A percentile compares a stretch with the other conserved stretches of the same genome.
phyloP scores from a whole-genome alignment of 1,284 basidiomycete species.

The Puccinia polysora region DNA sequence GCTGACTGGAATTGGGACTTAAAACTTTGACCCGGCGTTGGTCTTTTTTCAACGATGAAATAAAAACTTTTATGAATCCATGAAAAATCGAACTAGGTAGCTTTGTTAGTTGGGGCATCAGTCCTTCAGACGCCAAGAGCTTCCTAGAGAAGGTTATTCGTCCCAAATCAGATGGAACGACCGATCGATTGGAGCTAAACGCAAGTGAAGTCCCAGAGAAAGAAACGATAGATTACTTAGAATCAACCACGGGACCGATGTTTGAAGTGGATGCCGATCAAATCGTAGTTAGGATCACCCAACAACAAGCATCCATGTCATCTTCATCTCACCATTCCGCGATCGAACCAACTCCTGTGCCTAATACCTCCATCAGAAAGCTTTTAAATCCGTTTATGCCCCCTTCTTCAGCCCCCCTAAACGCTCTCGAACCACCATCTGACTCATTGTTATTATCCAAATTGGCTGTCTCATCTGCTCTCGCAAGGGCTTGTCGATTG shows the following conservation, averaged over 20 bases:
- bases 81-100: constrained; percentile 15
- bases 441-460: constrained; percentile 18
- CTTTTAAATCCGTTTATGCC: constrained; percentile 24
- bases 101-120: constrained; percentile 37
- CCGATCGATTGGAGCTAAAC: constrained; percentile 11
- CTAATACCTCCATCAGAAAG: neutral
- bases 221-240: constrained; percentile 29
- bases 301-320: neutral
- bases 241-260: constrained; percentile 23
- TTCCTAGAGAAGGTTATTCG: constrained; percentile 26
- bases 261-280: constrained; percentile 32
- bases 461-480: constrained; percentile 30
- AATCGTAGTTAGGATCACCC: constrained; percentile 19
- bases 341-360: neutral
- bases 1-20: no score
- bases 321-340: neutral
- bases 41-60: neutral
- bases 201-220: constrained; percentile 15
- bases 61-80: neutral
- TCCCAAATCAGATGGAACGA: neutral
- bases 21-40: no score
- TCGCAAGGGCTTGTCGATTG: constrained; percentile 27
- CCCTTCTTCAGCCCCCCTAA: neutral
- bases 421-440: neutral
- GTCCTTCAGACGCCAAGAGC: constrained; percentile 9